Base-by-base conservation (phyloP, 2,329 filamentous ascomycete genomes). In the Scleromitrula shiraiana region DNA sequence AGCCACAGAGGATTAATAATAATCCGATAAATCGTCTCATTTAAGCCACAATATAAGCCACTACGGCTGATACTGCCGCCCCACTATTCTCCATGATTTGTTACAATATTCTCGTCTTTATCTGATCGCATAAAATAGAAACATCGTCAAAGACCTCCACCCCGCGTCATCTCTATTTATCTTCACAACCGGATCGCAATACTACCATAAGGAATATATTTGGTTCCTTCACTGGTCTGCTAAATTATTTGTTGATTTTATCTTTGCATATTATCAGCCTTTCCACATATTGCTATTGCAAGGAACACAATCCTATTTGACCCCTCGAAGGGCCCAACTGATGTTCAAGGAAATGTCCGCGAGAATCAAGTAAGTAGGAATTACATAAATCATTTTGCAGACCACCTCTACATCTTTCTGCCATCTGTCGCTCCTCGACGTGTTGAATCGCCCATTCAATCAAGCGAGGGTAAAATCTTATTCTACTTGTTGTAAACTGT, bases 301-400 rank as follows among this genome's bases (percentile, higher is more conserved):
- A 15, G 29, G 20, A 32, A 33, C 7, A 14, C 44, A 41, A 32
- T 19, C n/a, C 19, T 22, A 8, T 30, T 23, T n/a, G 32, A 41
- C 10, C 48, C 46, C 43, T 45, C 52, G 40, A 48, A 54, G 54
- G 56, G 46, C 51, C 33, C 38, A 37, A 49, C 44, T 41, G 39
- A 17, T 14, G 46, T 43, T 52, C 27, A 54, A 50, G 53, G 60
- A 57, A 57, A 62, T 62, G 60, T 59, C 52, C 46, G 50, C 53
- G 53, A 59, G 57, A 56, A 49, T 59, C 51, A 59, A 59, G 60
- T 61, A 52, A 52, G 59, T 42, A n/a, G n/a, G n/a, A n/a, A n/a
- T n/a, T n/a, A n/a, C n/a, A n/a, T n/a, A n/a, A n/a, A n/a, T n/a
- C n/a, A n/a, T n/a, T n/a, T n/a, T 41, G 46, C 42, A 45, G 36